Evolutionary conservation across 371 early-diverging fungal species (phyloP).

Genomic region (Smittium culicis): DNA sequence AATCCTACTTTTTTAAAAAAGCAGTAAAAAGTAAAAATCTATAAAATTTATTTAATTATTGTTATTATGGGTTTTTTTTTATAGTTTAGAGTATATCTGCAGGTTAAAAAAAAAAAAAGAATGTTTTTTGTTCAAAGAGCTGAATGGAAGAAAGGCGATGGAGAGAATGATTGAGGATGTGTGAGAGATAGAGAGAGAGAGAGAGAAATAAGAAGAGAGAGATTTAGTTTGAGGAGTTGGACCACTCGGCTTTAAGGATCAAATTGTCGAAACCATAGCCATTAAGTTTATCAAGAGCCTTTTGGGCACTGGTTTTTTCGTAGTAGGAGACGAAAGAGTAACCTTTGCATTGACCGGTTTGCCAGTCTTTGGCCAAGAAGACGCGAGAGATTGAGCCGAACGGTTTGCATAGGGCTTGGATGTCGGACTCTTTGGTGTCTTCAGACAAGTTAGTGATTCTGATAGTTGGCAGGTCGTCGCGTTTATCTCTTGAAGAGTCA

Average conservation of each 20-base stretch:
- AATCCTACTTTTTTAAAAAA: too few species aligned
- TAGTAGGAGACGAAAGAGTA: slow-evolving; percentile 86
- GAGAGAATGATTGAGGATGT: too few species aligned
- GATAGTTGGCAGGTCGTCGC: slow-evolving; percentile 74
- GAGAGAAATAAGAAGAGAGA: background rate
- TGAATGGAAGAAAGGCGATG: too few species aligned
- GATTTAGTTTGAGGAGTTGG: slow-evolving; percentile 32
- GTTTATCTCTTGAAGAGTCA: slow-evolving; percentile 39
- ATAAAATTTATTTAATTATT: too few species aligned
- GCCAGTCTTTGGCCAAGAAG: slow-evolving; percentile 74
- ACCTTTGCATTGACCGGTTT: slow-evolving; percentile 81
- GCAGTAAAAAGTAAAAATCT: too few species aligned
- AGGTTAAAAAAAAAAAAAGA: too few species aligned
- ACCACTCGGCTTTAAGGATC: slow-evolving; percentile 83
- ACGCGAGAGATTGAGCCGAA: slow-evolving; percentile 69
- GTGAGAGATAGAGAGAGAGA: too few species aligned
- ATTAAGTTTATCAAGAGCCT: slow-evolving; percentile 70
- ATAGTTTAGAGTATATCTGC: too few species aligned
- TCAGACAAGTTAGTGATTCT: slow-evolving; percentile 94
- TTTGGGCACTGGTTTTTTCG: slow-evolving; percentile 63
- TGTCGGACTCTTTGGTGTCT: slow-evolving; percentile 75
- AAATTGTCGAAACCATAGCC: slow-evolving; percentile 89
- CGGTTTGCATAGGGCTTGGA: slow-evolving; percentile 71
- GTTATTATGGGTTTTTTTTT: too few species aligned
- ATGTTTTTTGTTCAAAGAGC: too few species aligned